phyloP scores from a whole-genome alignment of 257 asterid genomes.

The Solanum arcanum region DNA sequence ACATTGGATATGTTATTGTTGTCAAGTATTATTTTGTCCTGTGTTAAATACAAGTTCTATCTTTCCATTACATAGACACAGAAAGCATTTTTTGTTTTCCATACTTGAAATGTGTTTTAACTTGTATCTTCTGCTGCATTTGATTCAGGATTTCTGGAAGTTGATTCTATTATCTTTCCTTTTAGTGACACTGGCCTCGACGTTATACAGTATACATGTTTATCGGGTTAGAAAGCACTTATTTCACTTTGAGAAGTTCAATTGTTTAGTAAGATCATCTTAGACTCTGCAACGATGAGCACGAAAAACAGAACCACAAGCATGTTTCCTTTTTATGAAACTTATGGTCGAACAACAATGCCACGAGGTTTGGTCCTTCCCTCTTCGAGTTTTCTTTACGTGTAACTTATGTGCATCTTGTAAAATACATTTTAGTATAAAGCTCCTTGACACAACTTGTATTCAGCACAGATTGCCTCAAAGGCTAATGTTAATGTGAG shows the following conservation, averaged over 20 bases:
- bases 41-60: not conserved
- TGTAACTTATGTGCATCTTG: not conserved
- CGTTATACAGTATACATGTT: constrained; percentile 45
- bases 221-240: constrained; percentile 55
- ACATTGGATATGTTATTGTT: not conserved
- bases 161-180: constrained; percentile 47
- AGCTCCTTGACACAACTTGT: not conserved
- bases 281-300: not conserved
- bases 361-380: not conserved
- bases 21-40: not conserved
- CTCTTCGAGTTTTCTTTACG: not conserved
- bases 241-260: constrained; percentile 49
- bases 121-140: not conserved
- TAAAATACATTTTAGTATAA: not conserved
- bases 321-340: not conserved
- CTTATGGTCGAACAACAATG: not conserved
- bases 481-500: not conserved
- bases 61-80: not conserved
- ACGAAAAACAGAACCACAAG: not conserved
- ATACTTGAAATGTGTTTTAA: not conserved
- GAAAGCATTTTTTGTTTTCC: not conserved
- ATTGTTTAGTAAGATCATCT: not conserved
- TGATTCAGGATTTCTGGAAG: constrained; percentile 67
- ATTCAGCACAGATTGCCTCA: not conserved
- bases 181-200: constrained; percentile 49